Conservation (phyloP, 495 filamentous ascomycete genomes). For the Xylaria cubensis region DNA sequence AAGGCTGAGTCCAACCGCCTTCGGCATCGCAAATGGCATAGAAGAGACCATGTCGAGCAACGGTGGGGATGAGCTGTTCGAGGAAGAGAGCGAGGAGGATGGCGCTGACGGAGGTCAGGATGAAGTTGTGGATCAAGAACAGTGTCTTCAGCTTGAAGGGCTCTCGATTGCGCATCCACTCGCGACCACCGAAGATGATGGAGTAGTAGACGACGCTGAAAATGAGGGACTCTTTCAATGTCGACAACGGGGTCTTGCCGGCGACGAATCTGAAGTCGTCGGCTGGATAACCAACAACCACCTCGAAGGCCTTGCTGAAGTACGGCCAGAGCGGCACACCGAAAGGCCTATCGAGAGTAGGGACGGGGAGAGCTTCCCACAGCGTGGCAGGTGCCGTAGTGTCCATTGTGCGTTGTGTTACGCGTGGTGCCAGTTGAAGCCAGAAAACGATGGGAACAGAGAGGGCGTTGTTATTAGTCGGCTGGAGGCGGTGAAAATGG, state of each 20-base stretch:
- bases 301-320: slow-evolving; percentile 83
- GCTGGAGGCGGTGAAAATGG: slow-evolving; percentile 17
- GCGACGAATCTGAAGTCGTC: slow-evolving; percentile 72
- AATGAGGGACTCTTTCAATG: slow-evolving; percentile 66
- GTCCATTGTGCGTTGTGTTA: slow-evolving; percentile 44
- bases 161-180: slow-evolving; percentile 72
- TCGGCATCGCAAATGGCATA: slow-evolving; percentile 71
- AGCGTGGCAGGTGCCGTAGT: slow-evolving; percentile 57
- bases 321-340: slow-evolving; percentile 92
- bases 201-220: slow-evolving; percentile 74
- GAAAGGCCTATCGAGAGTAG: slow-evolving; percentile 90
- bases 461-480: background rate
- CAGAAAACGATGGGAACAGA: background rate
- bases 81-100: slow-evolving; percentile 72
- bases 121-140: slow-evolving; percentile 84
- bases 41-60: slow-evolving; percentile 73
- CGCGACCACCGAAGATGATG: slow-evolving; percentile 76
- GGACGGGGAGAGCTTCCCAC: slow-evolving; percentile 70
- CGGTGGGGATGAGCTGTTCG: slow-evolving; percentile 73
- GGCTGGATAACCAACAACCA: slow-evolving; percentile 72
- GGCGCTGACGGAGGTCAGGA: slow-evolving; percentile 73
- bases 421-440: slow-evolving; percentile 21
- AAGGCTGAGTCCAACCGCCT: slow-evolving; percentile 79
- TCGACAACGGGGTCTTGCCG: slow-evolving; percentile 74
- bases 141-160: slow-evolving; percentile 70